A percentile compares a stretch with the other conserved stretches of the same genome.
These are phyloP conservation scores for Terana coerulea DNA, from an alignment of 768 basidiomycete species.

Conservation along the genomic window DNA sequence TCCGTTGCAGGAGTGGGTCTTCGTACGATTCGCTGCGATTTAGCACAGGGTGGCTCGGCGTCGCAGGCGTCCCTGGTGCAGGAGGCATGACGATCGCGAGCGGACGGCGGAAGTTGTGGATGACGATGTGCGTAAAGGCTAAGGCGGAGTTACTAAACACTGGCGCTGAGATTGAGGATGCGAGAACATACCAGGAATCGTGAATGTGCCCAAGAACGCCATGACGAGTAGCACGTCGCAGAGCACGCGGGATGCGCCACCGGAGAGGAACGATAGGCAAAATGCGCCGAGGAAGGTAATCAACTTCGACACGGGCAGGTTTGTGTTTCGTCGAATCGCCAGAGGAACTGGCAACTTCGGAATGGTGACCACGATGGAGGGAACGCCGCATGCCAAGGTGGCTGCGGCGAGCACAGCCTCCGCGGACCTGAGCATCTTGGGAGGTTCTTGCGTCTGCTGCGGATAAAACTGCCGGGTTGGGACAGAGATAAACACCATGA, in stretches of 20 bases:
- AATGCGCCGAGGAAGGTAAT: conserved; percentile 40
- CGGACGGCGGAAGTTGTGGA: conserved; percentile 83
- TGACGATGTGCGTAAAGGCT: conserved; percentile 75
- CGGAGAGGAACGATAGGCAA: conserved; percentile 43
- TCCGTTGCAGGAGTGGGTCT: conserved; percentile 78
- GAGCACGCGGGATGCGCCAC: conserved; percentile 33
- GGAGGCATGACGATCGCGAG: conserved; percentile 78
- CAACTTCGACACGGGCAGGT: conserved; percentile 44
- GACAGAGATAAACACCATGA: conserved; percentile 6
- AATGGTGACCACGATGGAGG: conserved; percentile 52
- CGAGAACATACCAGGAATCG: conserved; percentile 49
- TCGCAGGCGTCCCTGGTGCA: conserved; percentile 25
- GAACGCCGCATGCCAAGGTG: conserved; percentile 56
- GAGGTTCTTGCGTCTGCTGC: neutral
- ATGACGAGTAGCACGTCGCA: conserved; percentile 47
- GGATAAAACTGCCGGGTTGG: conserved; percentile 6
- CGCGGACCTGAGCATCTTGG: neutral
- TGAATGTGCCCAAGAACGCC: conserved; percentile 54
- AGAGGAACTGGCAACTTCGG: conserved; percentile 50
- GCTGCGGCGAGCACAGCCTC: conserved; percentile 34
- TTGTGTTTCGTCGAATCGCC: conserved; percentile 34
- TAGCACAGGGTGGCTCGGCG: conserved; percentile 18
- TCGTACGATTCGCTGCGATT: conserved; percentile 32
- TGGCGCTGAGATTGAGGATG: neutral
- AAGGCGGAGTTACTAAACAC: neutral